Percentiles rank a stretch among this genome's conserved stretches.
Evolutionary conservation across 345 rosid genomes (phyloP).

Genomic region (Brassica napus): DNA sequence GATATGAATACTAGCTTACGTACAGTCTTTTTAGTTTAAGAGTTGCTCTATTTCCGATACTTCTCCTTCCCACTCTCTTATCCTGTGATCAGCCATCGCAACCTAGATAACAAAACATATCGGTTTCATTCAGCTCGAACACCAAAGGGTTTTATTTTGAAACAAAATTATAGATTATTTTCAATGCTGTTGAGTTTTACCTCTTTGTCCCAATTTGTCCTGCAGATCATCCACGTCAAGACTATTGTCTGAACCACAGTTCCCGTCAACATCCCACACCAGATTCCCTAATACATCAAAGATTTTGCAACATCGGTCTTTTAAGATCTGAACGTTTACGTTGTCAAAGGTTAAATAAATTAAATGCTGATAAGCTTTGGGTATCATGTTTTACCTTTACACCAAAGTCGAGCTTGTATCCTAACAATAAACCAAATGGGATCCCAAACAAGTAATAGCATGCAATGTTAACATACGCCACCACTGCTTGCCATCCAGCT

Average conservation of each 20-base stretch:
- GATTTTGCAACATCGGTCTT: neutral
- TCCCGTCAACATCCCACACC: constrained; percentile 75
- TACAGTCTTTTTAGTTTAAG: neutral
- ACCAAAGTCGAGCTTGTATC: constrained; percentile 56
- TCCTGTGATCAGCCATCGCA: constrained; percentile 63
- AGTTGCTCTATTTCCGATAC: constrained; percentile 22
- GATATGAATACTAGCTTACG: neutral
- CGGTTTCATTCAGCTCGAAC: neutral
- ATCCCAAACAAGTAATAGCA: constrained; percentile 76
- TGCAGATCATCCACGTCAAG: constrained; percentile 59
- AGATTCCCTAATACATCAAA: constrained; percentile 56
- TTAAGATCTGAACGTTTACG: neutral
- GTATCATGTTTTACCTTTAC: constrained; percentile 14
- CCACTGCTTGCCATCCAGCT: constrained; percentile 75
- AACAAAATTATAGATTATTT: neutral
- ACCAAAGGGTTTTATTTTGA: neutral
- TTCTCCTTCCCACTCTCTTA: constrained; percentile 66
- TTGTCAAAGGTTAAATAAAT: neutral
- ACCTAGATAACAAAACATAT: constrained; percentile 50
- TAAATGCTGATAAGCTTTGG: neutral
- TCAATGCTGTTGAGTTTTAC: constrained; percentile 24
- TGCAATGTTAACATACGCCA: constrained; percentile 73
- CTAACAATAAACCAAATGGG: constrained; percentile 69
- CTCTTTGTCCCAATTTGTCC: constrained; percentile 73
- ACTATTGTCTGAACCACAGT: constrained; percentile 58